Evolutionary conservation across 1,139 yeast genomes (phyloP).

Genomic region (Eremothecium coryli): DNA sequence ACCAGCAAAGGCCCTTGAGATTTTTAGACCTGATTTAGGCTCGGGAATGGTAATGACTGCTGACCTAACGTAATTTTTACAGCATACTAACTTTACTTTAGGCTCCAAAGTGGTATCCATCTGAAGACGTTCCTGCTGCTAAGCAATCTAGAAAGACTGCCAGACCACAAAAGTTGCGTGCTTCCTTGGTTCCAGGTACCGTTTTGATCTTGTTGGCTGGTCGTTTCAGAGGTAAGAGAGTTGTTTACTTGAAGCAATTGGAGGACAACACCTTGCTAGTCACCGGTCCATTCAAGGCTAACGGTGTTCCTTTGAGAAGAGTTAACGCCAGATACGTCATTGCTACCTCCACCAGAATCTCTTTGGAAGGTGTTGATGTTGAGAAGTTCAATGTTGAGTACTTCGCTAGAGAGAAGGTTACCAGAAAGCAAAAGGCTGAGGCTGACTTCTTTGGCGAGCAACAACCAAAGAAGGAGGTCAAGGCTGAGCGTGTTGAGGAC

Average conservation of each 20-base stretch:
- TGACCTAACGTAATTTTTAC: too few species aligned
- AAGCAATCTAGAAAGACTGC: conserved; percentile 83
- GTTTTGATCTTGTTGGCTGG: conserved; percentile 98
- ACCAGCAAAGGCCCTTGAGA: too few species aligned
- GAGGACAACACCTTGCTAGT: conserved; percentile 98
- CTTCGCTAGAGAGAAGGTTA: conserved; percentile 92
- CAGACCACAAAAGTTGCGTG: conserved; percentile 94
- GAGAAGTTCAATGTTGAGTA: conserved; percentile 91
- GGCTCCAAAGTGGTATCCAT: conserved; percentile 94
- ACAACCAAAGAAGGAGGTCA: conserved; percentile 63
- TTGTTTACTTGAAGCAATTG: conserved; percentile 93
- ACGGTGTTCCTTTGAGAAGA: conserved; percentile 99
- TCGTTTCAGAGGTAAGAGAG: conserved; percentile 99
- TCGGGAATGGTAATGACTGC: too few species aligned
- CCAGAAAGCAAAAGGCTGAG: conserved; percentile 76
- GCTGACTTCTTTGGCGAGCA: conserved; percentile 91
- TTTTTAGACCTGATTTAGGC: too few species aligned
- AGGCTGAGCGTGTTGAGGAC: conserved; percentile 95
- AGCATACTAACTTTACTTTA: conserved; percentile 11
- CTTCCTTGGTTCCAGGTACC: conserved; percentile 97
- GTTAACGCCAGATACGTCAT: conserved; percentile 98
- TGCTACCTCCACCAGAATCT: conserved; percentile 93
- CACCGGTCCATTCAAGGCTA: conserved; percentile 99
- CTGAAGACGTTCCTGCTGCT: conserved; percentile 86
- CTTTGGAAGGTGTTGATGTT: conserved; percentile 72